These are phyloP conservation scores for Botrytis porri DNA, from an alignment of 2,329 filamentous ascomycete species.

Conservation along the genomic window DNA sequence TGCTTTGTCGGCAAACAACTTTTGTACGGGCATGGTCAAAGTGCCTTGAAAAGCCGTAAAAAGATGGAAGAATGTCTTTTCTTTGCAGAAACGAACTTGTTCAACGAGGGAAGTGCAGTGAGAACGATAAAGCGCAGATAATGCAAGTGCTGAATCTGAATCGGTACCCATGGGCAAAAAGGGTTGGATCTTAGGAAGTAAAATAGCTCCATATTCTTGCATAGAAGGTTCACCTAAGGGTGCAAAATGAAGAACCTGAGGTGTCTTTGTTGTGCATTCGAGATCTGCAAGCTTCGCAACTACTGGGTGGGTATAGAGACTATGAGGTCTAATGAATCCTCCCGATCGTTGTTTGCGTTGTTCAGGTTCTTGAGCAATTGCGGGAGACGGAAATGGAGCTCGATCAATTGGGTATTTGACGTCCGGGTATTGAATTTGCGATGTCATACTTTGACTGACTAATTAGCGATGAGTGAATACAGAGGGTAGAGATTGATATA, in stretches of 20 bases:
- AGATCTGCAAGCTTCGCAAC: slow-evolving; percentile 57
- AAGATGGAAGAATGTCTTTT: slow-evolving; percentile 93
- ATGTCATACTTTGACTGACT: slow-evolving; percentile 32
- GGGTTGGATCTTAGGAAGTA: slow-evolving; percentile 79
- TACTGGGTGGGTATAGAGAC: slow-evolving; percentile 59
- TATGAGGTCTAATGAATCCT: slow-evolving; percentile 43
- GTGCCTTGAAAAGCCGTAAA: slow-evolving; percentile 96
- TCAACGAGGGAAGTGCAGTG: slow-evolving; percentile 95
- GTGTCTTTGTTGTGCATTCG: slow-evolving; percentile 56
- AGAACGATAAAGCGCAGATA: slow-evolving; percentile 85
- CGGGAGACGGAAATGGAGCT: slow-evolving; percentile 43
- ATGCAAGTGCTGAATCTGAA: slow-evolving; percentile 77
- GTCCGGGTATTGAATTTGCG: slow-evolving; percentile 34
- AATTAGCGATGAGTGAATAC: slow-evolving; percentile 21
- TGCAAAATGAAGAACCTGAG: slow-evolving; percentile 59
- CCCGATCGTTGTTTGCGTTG: slow-evolving; percentile 31
- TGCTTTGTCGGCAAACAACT: slow-evolving; percentile 76
- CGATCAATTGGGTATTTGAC: slow-evolving; percentile 39
- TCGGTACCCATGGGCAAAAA: slow-evolving; percentile 83
- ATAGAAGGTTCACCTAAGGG: slow-evolving; percentile 53
- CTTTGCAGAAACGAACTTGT: slow-evolving; percentile 91
- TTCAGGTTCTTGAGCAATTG: slow-evolving; percentile 39
- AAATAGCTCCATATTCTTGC: slow-evolving; percentile 66
- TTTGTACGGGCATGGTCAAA: slow-evolving; percentile 93
- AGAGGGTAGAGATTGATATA: slow-evolving; percentile 38